These are phyloP conservation scores for Pseudogymnoascus sp. DNA, from an alignment of 2,329 filamentous ascomycete genomes.

Conservation along the genomic window DNA sequence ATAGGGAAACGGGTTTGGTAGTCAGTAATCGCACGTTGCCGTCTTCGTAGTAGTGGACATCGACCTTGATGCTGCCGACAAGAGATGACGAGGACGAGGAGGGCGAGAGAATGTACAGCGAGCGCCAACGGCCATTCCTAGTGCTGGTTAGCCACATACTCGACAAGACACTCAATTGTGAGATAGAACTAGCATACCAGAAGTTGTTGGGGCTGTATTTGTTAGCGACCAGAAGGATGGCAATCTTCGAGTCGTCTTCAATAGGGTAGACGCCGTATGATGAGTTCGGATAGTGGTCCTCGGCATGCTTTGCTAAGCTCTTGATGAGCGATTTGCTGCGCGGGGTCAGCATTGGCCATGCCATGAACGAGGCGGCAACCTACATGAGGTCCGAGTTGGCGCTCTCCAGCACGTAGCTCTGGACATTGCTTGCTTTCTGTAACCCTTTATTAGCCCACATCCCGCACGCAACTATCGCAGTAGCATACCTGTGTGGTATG, in stretches of 20 bases:
- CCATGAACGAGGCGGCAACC: conserved; percentile 24
- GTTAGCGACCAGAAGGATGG: conserved; percentile 80
- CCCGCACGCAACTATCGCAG: background rate
- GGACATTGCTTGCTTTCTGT: conserved; percentile 72
- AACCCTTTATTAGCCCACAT: conserved; percentile 1
- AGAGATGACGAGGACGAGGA: conserved; percentile 52
- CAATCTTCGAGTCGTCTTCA: conserved; percentile 65
- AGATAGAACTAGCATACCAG: conserved; percentile 50
- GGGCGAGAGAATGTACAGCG: conserved; percentile 71
- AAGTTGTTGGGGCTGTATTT: conserved; percentile 98
- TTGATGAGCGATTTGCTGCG: conserved; percentile 75
- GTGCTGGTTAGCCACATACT: background rate
- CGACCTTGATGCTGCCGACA: conserved; percentile 76
- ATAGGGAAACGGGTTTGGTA: conserved; percentile 62
- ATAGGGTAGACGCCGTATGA: conserved; percentile 77
- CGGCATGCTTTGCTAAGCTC: conserved; percentile 63
- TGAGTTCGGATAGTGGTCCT: conserved; percentile 81
- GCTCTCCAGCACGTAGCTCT: conserved; percentile 72
- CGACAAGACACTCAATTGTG: background rate
- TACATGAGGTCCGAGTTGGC: conserved; percentile 73
- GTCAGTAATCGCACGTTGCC: conserved; percentile 92
- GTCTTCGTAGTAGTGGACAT: conserved; percentile 99
- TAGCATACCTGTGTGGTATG: conserved; percentile 62
- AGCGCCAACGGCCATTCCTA: conserved; percentile 95
- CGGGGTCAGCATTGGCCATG: conserved; percentile 2